Base-by-base conservation (phyloP, 2,329 filamentous ascomycete species). In the Parastagonospora nodorum region DNA sequence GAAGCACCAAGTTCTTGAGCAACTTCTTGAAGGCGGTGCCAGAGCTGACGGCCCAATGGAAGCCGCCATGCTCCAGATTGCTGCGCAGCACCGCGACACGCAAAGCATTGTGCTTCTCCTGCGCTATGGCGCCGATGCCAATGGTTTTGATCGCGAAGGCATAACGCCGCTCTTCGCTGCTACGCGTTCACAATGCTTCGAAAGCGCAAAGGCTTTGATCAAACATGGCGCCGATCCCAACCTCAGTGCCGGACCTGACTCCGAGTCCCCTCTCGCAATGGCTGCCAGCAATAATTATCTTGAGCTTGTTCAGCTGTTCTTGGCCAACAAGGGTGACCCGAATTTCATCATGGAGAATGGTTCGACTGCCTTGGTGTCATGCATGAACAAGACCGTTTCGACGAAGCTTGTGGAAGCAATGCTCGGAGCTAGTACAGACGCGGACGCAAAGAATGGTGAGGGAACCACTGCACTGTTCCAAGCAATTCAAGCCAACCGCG, bases 401-500 rank as follows among this genome's bases (percentile, higher is more conserved):
- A 77, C 76, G 51, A 77, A 76, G 48, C 72, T 87, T 29, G 75
- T 86, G 15, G 83, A 87, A 43, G 71, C 86, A 27, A 57, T 88
- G 53, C 77, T 89, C 4, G 78, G 80, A 8, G 84, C 85, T 55
- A 85, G 83, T 5, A 79, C 81, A 0, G 78, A 86, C 53, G 75
- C 83, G 16, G 82, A 88, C 60, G 65, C 68, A 24, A 83, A 89
- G 77, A 85, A 82, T 65, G 74, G 75, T 16, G 80, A 84, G 51
- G 87, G 86, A 27, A 83, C 84, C 57, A 86, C 84, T 0, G 80
- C 86, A 0, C 76, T 89, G 2, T 87, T 87, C 66, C 80, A 83
- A 56, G 84, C 85, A 4, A 84, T 88, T 45, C 77, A 79, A 42
- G 75, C 75, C 14, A 79, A 78, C 9, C 79, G 86, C 5, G 72